A percentile compares a stretch with the other conserved stretches of the same genome.
Evolutionary conservation across 2,329 filamentous ascomycete genomes (phyloP).

Genomic region (Trichoderma hamatum): DNA sequence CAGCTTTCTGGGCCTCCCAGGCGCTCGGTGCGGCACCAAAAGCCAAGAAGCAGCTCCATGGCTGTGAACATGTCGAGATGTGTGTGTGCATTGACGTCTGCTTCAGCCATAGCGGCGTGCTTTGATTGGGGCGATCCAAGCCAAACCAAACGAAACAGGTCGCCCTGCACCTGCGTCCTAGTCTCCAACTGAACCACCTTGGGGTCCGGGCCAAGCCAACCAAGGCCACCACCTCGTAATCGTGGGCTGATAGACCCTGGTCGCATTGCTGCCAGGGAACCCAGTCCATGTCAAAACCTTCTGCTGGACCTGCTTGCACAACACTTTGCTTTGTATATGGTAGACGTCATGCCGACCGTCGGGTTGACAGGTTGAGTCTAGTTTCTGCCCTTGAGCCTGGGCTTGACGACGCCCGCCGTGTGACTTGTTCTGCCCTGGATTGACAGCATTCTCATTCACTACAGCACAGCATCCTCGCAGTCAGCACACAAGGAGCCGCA

Average conservation of each 20-base stretch:
- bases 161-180: slow-evolving; percentile 16
- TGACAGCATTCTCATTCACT: no score
- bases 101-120: background rate
- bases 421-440: background rate
- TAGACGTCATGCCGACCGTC: slow-evolving; percentile 18
- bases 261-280: slow-evolving; percentile 2
- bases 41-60: background rate
- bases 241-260: slow-evolving; percentile 19
- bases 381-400: background rate
- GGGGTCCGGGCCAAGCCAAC: slow-evolving; percentile 8
- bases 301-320: slow-evolving; percentile 3
- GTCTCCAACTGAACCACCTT: slow-evolving; percentile 12
- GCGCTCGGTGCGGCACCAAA: background rate
- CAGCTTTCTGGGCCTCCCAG: background rate
- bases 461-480: slow-evolving; percentile 9
- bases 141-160: slow-evolving; percentile 23
- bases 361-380: background rate
- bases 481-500: slow-evolving; percentile 4
- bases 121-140: slow-evolving; percentile 19
- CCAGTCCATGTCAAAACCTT: slow-evolving; percentile 16
- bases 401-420: slow-evolving; percentile 3
- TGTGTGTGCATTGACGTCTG: slow-evolving; percentile 3
- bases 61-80: background rate
- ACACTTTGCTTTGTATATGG: background rate
- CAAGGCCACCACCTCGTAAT: slow-evolving; percentile 18